Evolutionary conservation across 2,329 filamentous ascomycete genomes (phyloP).

Genomic region (Aspergillus hiratsukae): DNA sequence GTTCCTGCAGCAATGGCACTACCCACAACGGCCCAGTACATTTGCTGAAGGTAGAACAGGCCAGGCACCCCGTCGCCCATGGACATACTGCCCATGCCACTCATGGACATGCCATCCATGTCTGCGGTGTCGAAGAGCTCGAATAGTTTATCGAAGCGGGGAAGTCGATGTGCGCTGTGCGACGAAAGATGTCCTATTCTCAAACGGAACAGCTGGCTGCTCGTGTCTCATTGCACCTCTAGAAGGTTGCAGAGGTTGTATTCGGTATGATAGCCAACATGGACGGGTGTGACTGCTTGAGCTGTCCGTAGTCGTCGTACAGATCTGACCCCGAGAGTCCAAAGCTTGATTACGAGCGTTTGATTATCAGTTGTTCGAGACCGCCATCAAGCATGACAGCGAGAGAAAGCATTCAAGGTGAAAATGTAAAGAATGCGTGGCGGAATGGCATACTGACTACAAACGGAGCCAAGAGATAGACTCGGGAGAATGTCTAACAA

Average conservation of each 20-base stretch:
- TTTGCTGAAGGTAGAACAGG: slow-evolving; percentile 46
- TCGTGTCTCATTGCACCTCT: background rate
- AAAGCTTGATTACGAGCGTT: background rate
- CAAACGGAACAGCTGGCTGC: background rate
- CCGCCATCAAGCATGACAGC: background rate
- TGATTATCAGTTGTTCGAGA: background rate
- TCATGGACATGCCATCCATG: slow-evolving; percentile 24
- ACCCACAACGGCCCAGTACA: slow-evolving; percentile 51
- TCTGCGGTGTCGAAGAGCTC: slow-evolving; percentile 13
- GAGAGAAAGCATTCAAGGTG: background rate
- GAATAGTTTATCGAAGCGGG: background rate
- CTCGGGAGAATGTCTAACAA: background rate
- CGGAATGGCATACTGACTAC: background rate
- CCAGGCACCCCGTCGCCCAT: slow-evolving; percentile 42
- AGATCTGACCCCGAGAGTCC: background rate
- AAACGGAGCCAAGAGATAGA: background rate
- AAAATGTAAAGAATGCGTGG: background rate
- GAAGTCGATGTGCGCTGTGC: background rate
- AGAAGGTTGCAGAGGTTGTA: background rate
- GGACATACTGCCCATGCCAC: slow-evolving; percentile 37
- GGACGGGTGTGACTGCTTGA: background rate
- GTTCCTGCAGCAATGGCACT: slow-evolving; percentile 33
- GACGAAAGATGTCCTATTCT: background rate
- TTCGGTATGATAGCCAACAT: background rate
- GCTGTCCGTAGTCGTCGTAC: background rate